Conservation (phyloP, 2,329 filamentous ascomycete genomes). For the Fragosphaeria purpurea region DNA sequence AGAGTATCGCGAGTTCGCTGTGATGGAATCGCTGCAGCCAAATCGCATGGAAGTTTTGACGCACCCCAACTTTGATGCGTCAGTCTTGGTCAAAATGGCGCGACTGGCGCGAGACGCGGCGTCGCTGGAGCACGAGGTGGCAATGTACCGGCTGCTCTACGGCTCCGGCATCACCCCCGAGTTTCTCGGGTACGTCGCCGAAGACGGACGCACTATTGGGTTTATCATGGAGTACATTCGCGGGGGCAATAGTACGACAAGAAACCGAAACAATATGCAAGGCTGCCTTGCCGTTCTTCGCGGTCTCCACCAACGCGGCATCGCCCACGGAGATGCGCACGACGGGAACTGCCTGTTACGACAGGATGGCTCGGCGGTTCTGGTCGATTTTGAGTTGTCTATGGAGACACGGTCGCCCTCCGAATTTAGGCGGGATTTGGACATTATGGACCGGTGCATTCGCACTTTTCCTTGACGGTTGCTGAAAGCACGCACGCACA, state of each 20-base stretch:
- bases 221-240: slow-evolving; percentile 10
- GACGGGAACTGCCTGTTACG: slow-evolving; percentile 12
- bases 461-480: neutral
- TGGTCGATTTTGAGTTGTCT: slow-evolving; percentile 14
- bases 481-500: no score
- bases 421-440: slow-evolving; percentile 8
- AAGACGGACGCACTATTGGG: slow-evolving; percentile 2
- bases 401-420: neutral
- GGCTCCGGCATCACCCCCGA: slow-evolving; percentile 3
- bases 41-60: slow-evolving; percentile 9
- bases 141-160: slow-evolving; percentile 6
- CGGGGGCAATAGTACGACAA: neutral
- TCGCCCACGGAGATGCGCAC: slow-evolving; percentile 13
- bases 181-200: slow-evolving; percentile 10
- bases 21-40: slow-evolving; percentile 5
- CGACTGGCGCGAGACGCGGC: neutral
- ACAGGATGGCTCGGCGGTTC: slow-evolving; percentile 6
- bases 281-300: slow-evolving; percentile 8
- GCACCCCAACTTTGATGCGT: slow-evolving; percentile 4
- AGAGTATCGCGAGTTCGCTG: slow-evolving; percentile 1
- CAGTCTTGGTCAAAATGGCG: slow-evolving; percentile 10
- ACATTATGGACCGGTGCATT: slow-evolving; percentile 8
- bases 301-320: slow-evolving; percentile 6
- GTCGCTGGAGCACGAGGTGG: slow-evolving; percentile 5
- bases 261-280: neutral